Conservation (phyloP, 2,329 filamentous ascomycete species). For the Hyphodiscus sp. region DNA sequence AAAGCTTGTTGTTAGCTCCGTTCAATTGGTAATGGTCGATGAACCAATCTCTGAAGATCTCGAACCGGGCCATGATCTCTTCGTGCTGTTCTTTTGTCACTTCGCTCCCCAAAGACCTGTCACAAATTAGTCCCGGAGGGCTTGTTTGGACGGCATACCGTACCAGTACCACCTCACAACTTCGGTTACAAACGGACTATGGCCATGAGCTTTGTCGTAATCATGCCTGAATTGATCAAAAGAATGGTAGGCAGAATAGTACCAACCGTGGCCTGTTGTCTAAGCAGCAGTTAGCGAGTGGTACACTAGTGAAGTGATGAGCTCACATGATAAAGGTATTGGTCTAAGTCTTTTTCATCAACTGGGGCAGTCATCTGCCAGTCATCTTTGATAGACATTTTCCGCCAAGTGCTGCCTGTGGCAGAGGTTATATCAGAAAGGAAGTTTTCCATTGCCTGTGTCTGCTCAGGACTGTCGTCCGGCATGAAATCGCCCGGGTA, state of each 20-base stretch:
- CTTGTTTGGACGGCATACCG: background rate
- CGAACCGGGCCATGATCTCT: background rate
- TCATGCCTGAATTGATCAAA: background rate
- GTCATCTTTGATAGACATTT: background rate
- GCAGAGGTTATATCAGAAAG: background rate
- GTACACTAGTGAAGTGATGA: background rate
- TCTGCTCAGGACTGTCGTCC: background rate
- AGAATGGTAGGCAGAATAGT: background rate
- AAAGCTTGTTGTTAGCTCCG: background rate
- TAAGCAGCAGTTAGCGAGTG: background rate
- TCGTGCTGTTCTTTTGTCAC: background rate
- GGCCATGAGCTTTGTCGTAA: background rate
- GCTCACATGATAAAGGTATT: conserved; percentile 1
- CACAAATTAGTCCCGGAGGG: no score
- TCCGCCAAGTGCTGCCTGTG: background rate
- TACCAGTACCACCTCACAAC: background rate
- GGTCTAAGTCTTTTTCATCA: background rate
- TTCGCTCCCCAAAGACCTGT: background rate
- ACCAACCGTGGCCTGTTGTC: background rate
- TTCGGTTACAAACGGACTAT: background rate
- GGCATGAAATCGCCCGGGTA: background rate
- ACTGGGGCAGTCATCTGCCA: background rate
- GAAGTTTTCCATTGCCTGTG: background rate
- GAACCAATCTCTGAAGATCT: background rate
- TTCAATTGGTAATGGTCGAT: background rate